Base-by-base conservation (phyloP, 1,284 basidiomycete genomes). In the Malassezia japonica region DNA sequence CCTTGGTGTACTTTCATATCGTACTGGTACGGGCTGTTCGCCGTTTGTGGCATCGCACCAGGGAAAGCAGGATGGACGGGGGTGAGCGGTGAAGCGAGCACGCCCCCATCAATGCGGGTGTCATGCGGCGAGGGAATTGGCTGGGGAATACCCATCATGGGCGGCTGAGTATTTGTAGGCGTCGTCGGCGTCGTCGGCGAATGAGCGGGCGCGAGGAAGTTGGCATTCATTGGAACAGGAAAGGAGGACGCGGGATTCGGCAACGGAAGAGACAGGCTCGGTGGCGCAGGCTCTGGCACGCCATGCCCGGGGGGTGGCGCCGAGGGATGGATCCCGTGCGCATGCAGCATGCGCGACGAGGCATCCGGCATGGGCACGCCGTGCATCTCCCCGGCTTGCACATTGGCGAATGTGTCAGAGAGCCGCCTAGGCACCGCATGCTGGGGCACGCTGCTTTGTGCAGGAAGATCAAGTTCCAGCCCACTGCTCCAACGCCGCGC, bases 401-500 rank as follows among this genome's bases (percentile, higher is more conserved):
- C 35, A 36, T 36, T 2, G 35, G 35, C 20, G 13, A 31, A 31
- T 31, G 35, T 20, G 9, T 20, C 32, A 13, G 32, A 33, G 2
- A 33, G 32, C n/a, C 32, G 32, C 4, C 32, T 13, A 3, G 32
- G 15, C 3, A 3, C 13, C 4, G n/a, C 10, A 9, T 33, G 32
- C 32, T 15, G n/a, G 15, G 20, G 8, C 7, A 31, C 7, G 28
- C 8, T 8, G 28, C 28, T 31, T 31, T 21, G 32, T 4, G n/a
- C 9, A 21, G 29, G 18, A 24, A 33, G 24, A 12, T 34, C 42
- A 12, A 44, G 18, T 18, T 37, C 35, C 1, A 18, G 6, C 1
- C n/a, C 27, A 25, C 44, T 38, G 35, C 44, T 46, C 44, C 44
- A 46, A 23, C 44, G 34, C 5, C 44, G 44, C 25, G 35, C 12